These are phyloP conservation scores for Lachancea cidri DNA, from an alignment of 805 yeast species.

Conservation along the genomic window DNA sequence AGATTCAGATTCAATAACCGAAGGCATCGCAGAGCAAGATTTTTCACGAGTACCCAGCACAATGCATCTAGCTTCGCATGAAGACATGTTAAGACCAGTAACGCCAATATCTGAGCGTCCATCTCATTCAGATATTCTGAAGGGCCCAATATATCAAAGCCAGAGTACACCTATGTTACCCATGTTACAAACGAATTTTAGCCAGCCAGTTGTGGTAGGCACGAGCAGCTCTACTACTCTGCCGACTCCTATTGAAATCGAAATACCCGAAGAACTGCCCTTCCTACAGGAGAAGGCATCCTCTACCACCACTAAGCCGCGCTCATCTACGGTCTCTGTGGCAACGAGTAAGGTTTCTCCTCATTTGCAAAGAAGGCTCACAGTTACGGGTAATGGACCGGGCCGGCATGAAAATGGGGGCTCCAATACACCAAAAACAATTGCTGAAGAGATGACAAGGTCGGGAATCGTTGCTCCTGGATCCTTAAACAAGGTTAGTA, in stretches of 20 bases:
- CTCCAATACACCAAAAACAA: conserved; percentile 15
- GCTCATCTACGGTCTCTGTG: conserved; percentile 31
- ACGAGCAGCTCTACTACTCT: conserved; percentile 34
- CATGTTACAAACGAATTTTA: conserved; percentile 26
- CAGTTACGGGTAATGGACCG: conserved; percentile 32
- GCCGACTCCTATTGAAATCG: conserved; percentile 57
- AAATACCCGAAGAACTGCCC: conserved; percentile 51
- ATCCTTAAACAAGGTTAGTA: neutral
- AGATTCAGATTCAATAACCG: conserved; percentile 35
- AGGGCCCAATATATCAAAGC: conserved; percentile 16
- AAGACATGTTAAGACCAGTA: neutral
- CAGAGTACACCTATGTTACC: conserved; percentile 30
- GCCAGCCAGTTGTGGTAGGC: conserved; percentile 16
- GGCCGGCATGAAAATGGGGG: conserved; percentile 8
- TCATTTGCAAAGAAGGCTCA: conserved; percentile 25
- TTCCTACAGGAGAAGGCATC: conserved; percentile 17
- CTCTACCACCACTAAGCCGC: conserved; percentile 33
- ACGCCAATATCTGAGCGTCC: conserved; percentile 7
- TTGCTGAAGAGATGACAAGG: conserved; percentile 14
- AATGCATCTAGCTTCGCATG: conserved; percentile 1
- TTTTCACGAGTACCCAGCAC: conserved; percentile 19
- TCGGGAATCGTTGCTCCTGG: conserved; percentile 11
- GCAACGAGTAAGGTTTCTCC: conserved; percentile 23
- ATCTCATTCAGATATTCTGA: conserved; percentile 18
- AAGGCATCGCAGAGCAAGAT: conserved; percentile 13